Percentiles rank a stretch among this genome's conserved stretches.
These are phyloP conservation scores for Stevia rebaudiana DNA, from an alignment of 140 eudicot genomes.

Conservation along the genomic window DNA sequence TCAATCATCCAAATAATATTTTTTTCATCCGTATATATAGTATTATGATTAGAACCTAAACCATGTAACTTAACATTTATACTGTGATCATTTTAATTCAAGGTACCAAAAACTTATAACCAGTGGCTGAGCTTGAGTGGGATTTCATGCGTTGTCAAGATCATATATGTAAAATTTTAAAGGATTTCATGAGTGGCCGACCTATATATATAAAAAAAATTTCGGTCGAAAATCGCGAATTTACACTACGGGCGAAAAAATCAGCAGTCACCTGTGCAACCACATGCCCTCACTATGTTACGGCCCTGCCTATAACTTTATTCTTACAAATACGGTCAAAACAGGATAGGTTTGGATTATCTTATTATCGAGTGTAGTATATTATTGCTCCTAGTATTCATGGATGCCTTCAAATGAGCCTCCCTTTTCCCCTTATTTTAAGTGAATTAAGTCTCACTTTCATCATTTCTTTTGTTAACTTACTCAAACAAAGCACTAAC, in stretches of 20 bases:
- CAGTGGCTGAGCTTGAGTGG: too few species aligned
- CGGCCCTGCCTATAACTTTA: slow-evolving; percentile 12
- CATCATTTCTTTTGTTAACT: slow-evolving; percentile 31
- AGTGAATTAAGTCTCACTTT: slow-evolving; percentile 27
- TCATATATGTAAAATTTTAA: too few species aligned
- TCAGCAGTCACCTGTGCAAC: too few species aligned
- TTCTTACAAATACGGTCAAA: slow-evolving; percentile 15
- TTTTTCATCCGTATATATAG: not conserved
- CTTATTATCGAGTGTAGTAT: slow-evolving; percentile 21
- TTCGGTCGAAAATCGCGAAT: too few species aligned
- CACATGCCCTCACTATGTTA: too few species aligned
- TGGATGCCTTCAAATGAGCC: slow-evolving; percentile 16
- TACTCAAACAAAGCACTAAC: slow-evolving; percentile 23
- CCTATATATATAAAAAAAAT: too few species aligned
- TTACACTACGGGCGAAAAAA: too few species aligned
- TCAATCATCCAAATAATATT: not conserved
- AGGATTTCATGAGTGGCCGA: too few species aligned
- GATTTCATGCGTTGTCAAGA: too few species aligned
- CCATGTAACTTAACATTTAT: not conserved
- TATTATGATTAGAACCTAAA: not conserved
- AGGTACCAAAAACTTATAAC: not conserved
- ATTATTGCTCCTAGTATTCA: slow-evolving; percentile 17
- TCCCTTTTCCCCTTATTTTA: slow-evolving; percentile 21
- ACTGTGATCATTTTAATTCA: not conserved
- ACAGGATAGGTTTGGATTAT: slow-evolving; percentile 10